A percentile compares a stretch with the other conserved stretches of the same genome.
phyloP scores from a whole-genome alignment of 208 protist genomes.

The Trypanosoma lewisi region DNA sequence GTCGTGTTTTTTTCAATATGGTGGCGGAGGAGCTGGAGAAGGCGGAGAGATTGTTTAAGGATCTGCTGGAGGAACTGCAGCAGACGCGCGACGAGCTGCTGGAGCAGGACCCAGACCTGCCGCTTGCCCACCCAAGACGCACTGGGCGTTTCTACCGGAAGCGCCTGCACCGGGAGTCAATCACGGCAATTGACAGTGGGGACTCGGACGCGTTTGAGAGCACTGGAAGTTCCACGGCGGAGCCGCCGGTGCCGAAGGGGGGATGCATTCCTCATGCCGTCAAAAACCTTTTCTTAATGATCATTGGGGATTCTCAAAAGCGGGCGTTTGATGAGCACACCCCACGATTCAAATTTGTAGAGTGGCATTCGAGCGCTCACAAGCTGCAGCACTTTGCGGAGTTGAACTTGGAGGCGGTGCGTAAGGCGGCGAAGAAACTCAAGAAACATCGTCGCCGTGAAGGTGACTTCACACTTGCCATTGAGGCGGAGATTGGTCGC shows the following conservation, averaged over 20 bases:
- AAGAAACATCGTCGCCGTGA: conserved; percentile 78
- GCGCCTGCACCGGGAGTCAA: conserved; percentile 22
- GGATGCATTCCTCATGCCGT: conserved; percentile 35
- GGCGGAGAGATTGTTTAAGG: conserved; percentile 66
- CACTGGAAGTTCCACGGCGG: conserved; percentile 32
- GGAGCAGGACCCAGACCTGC: conserved; percentile 52
- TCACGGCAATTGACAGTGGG: not conserved
- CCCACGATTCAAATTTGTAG: conserved; percentile 69
- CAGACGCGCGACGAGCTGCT: conserved; percentile 66
- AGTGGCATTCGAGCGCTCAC: conserved; percentile 88
- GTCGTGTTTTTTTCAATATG: conserved; percentile 67
- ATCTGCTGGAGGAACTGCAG: conserved; percentile 77
- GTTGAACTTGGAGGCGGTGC: conserved; percentile 85
- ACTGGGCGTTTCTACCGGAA: conserved; percentile 57
- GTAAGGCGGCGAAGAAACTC: conserved; percentile 86
- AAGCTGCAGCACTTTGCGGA: conserved; percentile 90
- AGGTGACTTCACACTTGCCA: conserved; percentile 63
- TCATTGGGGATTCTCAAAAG: conserved; percentile 84
- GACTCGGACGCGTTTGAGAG: conserved; percentile 14
- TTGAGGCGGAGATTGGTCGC: conserved; percentile 73
- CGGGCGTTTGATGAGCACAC: conserved; percentile 53
- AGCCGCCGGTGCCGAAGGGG: not conserved
- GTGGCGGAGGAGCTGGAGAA: conserved; percentile 73
- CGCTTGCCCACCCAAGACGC: conserved; percentile 30
- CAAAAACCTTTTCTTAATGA: conserved; percentile 66